Evolutionary conservation across 257 asterid genomes (phyloP), one percentile per base, ranked within the genome.

Genomic region (Coffea eugenioides): DNA sequence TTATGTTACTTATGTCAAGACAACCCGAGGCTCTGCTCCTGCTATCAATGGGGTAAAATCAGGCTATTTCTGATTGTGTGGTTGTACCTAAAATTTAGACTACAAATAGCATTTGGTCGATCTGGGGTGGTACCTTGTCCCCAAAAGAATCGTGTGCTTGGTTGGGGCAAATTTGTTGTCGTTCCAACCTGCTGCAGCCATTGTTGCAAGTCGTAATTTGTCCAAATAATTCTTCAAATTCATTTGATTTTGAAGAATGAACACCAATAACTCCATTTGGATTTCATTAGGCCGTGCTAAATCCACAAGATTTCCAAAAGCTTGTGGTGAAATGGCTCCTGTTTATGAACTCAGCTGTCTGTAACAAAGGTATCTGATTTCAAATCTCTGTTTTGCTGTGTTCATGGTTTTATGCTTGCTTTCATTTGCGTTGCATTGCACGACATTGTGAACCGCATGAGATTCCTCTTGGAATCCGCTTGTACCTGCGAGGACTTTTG

Each of bases 21-120:
- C 91, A 80, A 85, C 88, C 69, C 89, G 99, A 88, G 95, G 99
- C 79, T 90, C 87, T 74, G 87, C 95, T 74, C 97, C 95, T 36
- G 36, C 88, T 84, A 82, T 93, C 88, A 88, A 86, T 69, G 99
- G 98, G 75, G 84, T 82, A 81, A 93, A 90, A 86, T 86, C 89
- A 9, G 78, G 83, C 69, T 80, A 78, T 31, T 79, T 69, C 80
- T 88, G 90, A 82, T 81, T 69, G 74, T 77, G 79, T 76, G 79
- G 68, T 46, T 46, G 34, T 80, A 52, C 56, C 81, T 77, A 78
- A 76, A 77, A 76, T 77, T 80, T 61, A 77, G 77, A 85, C 87
- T 72, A 57, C 65, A 85, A 51, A 77, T 39, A 74, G 80, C 72
- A 65, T 82, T 57, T 54, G 84, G 80, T 77, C 23, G 70, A 73